A percentile compares a stretch with the other conserved stretches of the same genome.
Evolutionary conservation across 163 green algal genomes (phyloP).

Genomic region (Scenedesmus sp.): DNA sequence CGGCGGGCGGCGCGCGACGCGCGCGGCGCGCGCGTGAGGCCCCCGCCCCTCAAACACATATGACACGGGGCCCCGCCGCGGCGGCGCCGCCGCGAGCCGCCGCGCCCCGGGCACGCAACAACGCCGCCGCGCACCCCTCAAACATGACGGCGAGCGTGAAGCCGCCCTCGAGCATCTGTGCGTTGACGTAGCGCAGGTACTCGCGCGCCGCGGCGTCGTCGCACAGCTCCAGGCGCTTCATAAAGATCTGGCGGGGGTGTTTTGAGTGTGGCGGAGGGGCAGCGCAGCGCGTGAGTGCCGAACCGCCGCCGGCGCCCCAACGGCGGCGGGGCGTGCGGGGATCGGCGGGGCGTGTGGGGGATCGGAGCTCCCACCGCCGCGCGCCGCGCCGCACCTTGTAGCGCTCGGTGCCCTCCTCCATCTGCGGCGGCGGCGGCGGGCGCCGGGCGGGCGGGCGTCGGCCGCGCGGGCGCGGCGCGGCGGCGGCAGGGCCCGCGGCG

Average conservation of each 20-base stretch:
- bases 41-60: no score
- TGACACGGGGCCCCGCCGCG: no score
- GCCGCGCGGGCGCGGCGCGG: no score
- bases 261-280: neutral
- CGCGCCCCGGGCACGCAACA: neutral
- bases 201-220: conserved; percentile 39
- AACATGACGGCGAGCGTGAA: conserved; percentile 46
- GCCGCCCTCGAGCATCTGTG: conserved; percentile 63
- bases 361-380: no score
- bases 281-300: neutral
- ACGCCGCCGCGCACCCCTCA: conserved; percentile 22
- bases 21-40: no score
- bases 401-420: conserved; percentile 42
- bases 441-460: no score
- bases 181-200: conserved; percentile 58
- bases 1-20: no score
- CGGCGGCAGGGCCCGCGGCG: no score
- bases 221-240: conserved; percentile 63
- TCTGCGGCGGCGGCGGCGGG: no score
- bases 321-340: no score
- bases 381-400: conserved; percentile 46
- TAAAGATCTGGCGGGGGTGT: conserved; percentile 52
- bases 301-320: no score
- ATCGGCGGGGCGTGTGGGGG: no score
- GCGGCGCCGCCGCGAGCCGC: neutral